phyloP scores from a whole-genome alignment of 208 protist species.

The Angomonas deanei region DNA sequence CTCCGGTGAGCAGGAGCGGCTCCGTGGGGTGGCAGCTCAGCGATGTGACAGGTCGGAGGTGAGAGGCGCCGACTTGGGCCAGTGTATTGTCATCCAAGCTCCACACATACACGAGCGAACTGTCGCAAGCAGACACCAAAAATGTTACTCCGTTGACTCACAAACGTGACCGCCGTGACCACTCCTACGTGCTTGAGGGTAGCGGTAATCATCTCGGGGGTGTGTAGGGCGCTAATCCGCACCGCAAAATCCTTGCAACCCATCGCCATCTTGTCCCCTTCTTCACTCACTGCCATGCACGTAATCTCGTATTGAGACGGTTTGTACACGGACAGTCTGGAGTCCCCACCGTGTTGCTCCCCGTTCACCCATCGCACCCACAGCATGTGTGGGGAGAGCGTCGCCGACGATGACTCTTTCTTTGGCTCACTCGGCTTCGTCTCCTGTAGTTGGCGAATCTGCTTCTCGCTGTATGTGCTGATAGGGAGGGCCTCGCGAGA shows the following conservation, averaged over 20 bases:
- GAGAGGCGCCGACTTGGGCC: constrained; percentile 40
- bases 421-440: neutral
- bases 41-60: constrained; percentile 52
- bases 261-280: constrained; percentile 48
- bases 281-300: constrained; percentile 42
- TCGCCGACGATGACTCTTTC: no score
- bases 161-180: constrained; percentile 59
- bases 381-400: constrained; percentile 4
- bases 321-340: constrained; percentile 23
- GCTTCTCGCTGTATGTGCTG: constrained; percentile 21
- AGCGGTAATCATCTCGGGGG: constrained; percentile 13
- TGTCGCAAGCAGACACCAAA: constrained; percentile 87
- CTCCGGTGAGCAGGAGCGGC: constrained; percentile 42
- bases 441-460: neutral
- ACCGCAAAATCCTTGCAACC: constrained; percentile 46
- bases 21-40: constrained; percentile 54
- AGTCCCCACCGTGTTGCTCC: constrained; percentile 46
- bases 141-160: constrained; percentile 31
- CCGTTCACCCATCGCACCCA: constrained; percentile 73
- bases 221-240: constrained; percentile 50
- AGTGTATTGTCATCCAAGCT: constrained; percentile 57
- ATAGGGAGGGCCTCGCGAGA: constrained; percentile 17
- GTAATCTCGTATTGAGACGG: constrained; percentile 34
- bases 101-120: constrained; percentile 87
- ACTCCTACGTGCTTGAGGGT: constrained; percentile 23